Evolutionary conservation across 2,329 filamentous ascomycete species (phyloP), one percentile per base, ranked within the genome.

Genomic region (Aspergillus sp.): DNA sequence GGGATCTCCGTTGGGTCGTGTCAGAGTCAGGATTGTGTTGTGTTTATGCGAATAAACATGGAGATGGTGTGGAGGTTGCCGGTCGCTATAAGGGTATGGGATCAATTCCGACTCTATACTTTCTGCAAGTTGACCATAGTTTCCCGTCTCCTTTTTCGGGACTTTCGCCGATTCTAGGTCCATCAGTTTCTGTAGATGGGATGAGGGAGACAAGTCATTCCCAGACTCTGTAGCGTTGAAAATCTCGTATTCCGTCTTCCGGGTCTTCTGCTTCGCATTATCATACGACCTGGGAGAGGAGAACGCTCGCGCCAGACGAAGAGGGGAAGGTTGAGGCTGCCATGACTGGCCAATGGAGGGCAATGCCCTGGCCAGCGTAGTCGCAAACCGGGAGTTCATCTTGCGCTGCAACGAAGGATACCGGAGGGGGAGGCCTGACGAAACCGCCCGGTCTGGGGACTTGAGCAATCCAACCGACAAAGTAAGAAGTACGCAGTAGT

Each of bases 21-120:
- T 88, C 55, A 96, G 80, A 1, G 90, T 96, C 60, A 98, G 79
- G 69, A 97, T 88, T 19, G 88, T 93, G 73, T 98, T 98, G 79
- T 96, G 93, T 72, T 88, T 94, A 66, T 86, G 84, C 29, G 85
- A 73, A 70, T 82, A 91, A 65, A 98, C 76, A 72, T 95, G 88
- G 53, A 98, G 78, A 66, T 94, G 88, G 73, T 88, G 88, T 2
- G 86, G 84, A 57, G 65, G 64, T 41, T 56, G 51, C 34, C 60
- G 60, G 47, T 66, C 65, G 54, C 59, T 56, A 50, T 68, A 68
- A 29, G 65, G 63, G 42, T 61, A 51, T 47, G 56, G 62, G 50
- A 64, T 57, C 58, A 67, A 58, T 43, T 63, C 60, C 45, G 58
- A 56, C 58, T 66, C 64, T 35, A 66, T 42, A 44, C 55, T 61